Conservation (phyloP, 345 rosid genomes). For the Eutrema yunnanense region DNA sequence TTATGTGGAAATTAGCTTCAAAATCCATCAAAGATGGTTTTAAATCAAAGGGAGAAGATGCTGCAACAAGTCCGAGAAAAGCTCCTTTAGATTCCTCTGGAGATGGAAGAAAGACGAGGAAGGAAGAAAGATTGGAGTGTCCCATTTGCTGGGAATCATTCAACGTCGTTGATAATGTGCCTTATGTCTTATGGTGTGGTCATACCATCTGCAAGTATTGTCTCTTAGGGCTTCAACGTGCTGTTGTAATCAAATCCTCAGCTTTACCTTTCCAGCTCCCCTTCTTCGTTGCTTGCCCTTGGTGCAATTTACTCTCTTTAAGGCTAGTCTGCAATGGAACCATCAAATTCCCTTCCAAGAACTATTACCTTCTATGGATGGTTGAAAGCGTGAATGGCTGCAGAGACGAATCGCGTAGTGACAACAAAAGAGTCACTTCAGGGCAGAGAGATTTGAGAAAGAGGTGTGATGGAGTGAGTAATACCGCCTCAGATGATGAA, state of each 20-base stretch:
- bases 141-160: conserved; percentile 72
- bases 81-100: conserved; percentile 35
- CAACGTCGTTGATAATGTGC: conserved; percentile 62
- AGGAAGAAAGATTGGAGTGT: conserved; percentile 57
- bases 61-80: conserved; percentile 12
- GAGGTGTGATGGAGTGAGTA: conserved; percentile 21
- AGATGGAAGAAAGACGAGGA: conserved; percentile 25
- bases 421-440: conserved; percentile 6
- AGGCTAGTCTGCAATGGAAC: conserved; percentile 49
- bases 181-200: conserved; percentile 72
- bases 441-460: conserved; percentile 26
- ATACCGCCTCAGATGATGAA: conserved; percentile 11
- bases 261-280: conserved; percentile 42
- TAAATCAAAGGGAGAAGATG: conserved; percentile 21
- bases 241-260: conserved; percentile 38
- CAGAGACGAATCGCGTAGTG: conserved; percentile 28
- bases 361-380: conserved; percentile 70
- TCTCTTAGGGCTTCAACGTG: conserved; percentile 53
- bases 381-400: conserved; percentile 56
- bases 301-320: conserved; percentile 60
- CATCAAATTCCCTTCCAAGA: conserved; percentile 56
- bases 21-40: conserved; percentile 24
- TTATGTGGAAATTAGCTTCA: conserved; percentile 41
- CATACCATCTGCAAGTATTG: conserved; percentile 66
- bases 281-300: conserved; percentile 61